phyloP scores from a whole-genome alignment of 257 asterid species.

The Solanum bulbocastanum region DNA sequence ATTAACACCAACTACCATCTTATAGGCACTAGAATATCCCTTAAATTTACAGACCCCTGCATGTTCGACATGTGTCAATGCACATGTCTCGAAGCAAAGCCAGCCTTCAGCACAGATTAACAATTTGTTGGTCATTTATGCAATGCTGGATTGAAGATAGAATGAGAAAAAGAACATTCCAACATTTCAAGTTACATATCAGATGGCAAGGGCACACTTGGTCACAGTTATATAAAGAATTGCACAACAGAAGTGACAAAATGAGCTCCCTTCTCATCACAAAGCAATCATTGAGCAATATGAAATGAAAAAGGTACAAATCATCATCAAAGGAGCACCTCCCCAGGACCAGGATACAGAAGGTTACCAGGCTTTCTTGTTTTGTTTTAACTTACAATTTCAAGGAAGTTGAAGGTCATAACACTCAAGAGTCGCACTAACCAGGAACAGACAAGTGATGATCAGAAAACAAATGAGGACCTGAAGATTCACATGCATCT shows the following conservation, averaged over 20 bases:
- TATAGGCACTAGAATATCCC: neutral
- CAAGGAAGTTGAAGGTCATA: neutral
- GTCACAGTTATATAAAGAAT: neutral
- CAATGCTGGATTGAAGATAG: neutral
- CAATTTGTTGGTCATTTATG: neutral
- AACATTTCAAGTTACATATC: neutral
- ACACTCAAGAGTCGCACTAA: neutral
- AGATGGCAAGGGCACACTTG: neutral
- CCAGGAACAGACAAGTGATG: neutral
- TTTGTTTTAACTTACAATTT: neutral
- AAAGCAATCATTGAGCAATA: neutral
- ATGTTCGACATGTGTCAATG: neutral
- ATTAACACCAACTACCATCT: neutral
- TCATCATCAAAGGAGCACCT: neutral
- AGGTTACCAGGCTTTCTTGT: neutral
- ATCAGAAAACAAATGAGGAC: neutral
- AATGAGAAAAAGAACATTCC: neutral
- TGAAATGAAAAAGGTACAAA: neutral
- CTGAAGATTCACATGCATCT: neutral
- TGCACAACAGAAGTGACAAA: neutral
- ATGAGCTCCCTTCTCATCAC: neutral
- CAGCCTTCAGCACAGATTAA: neutral
- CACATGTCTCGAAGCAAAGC: neutral
- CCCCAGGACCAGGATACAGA: neutral
- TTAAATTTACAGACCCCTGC: neutral